These are phyloP conservation scores for Aphanocladium album DNA, from an alignment of 2,329 filamentous ascomycete species.

Conservation along the genomic window DNA sequence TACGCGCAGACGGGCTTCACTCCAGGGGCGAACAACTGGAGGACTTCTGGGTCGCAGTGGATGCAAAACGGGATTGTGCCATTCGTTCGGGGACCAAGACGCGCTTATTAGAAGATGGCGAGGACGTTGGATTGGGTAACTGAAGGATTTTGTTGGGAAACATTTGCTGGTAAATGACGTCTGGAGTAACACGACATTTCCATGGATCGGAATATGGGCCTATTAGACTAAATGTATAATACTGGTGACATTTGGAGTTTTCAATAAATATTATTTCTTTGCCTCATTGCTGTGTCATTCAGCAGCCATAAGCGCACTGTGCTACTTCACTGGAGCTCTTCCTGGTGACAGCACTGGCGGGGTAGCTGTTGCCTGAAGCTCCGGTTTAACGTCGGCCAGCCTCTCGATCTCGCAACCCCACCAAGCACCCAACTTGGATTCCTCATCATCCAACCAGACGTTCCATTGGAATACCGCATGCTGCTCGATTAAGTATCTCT, in stretches of 20 bases:
- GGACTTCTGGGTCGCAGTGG: conserved; percentile 10
- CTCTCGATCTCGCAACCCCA: conserved; percentile 2
- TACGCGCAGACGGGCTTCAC: background rate
- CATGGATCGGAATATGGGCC: background rate
- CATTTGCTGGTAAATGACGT: background rate
- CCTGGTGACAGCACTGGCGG: background rate
- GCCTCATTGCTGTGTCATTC: background rate
- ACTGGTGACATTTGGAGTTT: background rate
- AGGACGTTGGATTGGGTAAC: background rate
- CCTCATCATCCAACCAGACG: background rate
- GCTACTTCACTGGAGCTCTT: background rate
- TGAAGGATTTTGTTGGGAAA: background rate
- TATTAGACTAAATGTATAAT: conserved; percentile 12
- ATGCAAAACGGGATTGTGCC: conserved; percentile 15
- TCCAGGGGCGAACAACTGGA: background rate
- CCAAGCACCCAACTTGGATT: background rate
- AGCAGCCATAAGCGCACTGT: background rate
- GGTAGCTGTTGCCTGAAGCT: conserved; percentile 6
- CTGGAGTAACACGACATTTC: background rate
- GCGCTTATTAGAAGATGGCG: background rate
- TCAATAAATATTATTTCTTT: background rate
- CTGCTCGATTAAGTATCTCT: background rate
- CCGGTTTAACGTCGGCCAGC: conserved; percentile 2
- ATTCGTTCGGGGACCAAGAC: conserved; percentile 5
- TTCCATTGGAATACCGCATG: background rate